Evolutionary conservation across 768 basidiomycete genomes (phyloP).

Genomic region (Leucocoprinus sp.): DNA sequence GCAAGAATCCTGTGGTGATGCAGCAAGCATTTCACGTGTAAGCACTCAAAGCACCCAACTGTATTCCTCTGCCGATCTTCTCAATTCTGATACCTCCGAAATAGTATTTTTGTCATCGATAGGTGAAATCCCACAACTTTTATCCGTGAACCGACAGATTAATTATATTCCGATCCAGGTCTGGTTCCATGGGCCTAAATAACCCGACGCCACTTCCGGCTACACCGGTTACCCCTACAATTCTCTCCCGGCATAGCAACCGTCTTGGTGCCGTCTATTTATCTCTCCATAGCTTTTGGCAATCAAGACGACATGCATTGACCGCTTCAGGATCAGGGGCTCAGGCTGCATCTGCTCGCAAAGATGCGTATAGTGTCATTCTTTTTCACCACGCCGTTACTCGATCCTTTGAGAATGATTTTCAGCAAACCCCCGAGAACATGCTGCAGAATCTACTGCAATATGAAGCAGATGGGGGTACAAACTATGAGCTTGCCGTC

Average conservation of each 20-base stretch:
- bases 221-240: conserved; percentile 21
- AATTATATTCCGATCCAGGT: conserved; percentile 30
- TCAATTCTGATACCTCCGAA: background rate
- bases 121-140: conserved; percentile 20
- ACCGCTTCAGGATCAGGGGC: conserved; percentile 11
- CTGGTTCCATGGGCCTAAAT: conserved; percentile 36
- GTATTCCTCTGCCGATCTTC: background rate
- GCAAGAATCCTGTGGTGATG: conserved; percentile 43
- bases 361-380: conserved; percentile 50
- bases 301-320: conserved; percentile 35
- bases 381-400: conserved; percentile 28
- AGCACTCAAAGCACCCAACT: conserved; percentile 16
- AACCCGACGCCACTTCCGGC: conserved; percentile 38
- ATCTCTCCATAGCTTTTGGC: conserved; percentile 49
- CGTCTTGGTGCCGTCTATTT: conserved; percentile 54
- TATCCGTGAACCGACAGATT: too few species aligned
- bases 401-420: conserved; percentile 35
- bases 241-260: conserved; percentile 27
- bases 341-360: conserved; percentile 20
- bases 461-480: conserved; percentile 25
- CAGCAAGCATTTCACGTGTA: conserved; percentile 56
- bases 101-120: conserved; percentile 41
- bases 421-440: conserved; percentile 33
- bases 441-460: conserved; percentile 32
- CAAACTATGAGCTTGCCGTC: conserved; percentile 37